These are phyloP conservation scores for Phanerochaete sordida DNA, from an alignment of 768 basidiomycete species.

Conservation along the genomic window DNA sequence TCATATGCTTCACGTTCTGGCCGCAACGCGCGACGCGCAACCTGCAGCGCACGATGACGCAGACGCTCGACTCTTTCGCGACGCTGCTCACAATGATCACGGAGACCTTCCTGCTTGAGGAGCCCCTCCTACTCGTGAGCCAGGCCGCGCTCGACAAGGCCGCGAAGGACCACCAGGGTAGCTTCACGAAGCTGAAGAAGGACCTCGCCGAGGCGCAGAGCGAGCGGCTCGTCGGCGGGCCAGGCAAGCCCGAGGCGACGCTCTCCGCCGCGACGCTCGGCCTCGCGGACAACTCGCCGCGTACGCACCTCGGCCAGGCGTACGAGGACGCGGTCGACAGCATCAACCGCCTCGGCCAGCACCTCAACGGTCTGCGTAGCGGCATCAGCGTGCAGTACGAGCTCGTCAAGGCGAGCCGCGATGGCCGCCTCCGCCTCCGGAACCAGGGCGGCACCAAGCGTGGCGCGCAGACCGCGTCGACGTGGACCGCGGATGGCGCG, in stretches of 20 bases:
- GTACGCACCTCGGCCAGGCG: conserved; percentile 42
- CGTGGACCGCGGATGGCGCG: background rate
- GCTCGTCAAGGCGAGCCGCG: conserved; percentile 56
- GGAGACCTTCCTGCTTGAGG: conserved; percentile 80
- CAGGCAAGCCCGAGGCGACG: conserved; percentile 11
- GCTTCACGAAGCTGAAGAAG: conserved; percentile 87
- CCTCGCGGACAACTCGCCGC: conserved; percentile 8
- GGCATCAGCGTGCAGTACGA: conserved; percentile 85
- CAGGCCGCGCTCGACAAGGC: conserved; percentile 72
- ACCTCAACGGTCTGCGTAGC: conserved; percentile 84
- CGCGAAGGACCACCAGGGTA: conserved; percentile 79
- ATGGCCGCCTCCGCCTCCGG: conserved; percentile 39
- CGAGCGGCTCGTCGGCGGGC: conserved; percentile 57
- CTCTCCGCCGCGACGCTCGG: conserved; percentile 3
- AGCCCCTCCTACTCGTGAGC: conserved; percentile 52
- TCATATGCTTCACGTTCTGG: conserved; percentile 84
- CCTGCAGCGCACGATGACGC: conserved; percentile 81
- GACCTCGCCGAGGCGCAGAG: conserved; percentile 84
- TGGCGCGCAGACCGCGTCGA: too few relatives aligned
- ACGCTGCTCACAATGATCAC: conserved; percentile 83
- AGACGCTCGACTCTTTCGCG: conserved; percentile 83
- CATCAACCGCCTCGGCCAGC: conserved; percentile 88
- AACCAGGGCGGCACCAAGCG: too few relatives aligned
- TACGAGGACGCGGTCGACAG: conserved; percentile 87
- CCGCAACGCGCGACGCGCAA: conserved; percentile 79